These are phyloP conservation scores for Macrolepiota albuminosa DNA, from an alignment of 768 basidiomycete genomes.

Conservation along the genomic window DNA sequence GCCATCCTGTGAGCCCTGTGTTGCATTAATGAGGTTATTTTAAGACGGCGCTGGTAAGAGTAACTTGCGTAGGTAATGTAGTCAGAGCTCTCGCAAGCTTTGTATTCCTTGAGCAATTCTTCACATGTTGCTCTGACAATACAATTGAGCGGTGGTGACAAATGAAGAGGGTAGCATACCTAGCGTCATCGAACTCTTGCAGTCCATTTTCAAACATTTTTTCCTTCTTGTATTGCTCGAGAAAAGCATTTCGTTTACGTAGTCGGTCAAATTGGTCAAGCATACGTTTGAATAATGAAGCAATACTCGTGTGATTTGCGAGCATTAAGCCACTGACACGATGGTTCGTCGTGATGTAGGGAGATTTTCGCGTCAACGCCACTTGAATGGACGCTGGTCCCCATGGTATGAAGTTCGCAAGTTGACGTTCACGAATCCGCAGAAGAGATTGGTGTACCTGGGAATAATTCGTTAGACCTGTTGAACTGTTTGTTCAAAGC, in stretches of 20 bases:
- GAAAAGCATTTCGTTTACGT: conserved; percentile 83
- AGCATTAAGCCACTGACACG: conserved; percentile 98
- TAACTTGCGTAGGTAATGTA: conserved; percentile 71
- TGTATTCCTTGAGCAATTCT: conserved; percentile 89
- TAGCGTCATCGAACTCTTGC: conserved; percentile 97
- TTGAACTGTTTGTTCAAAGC: background rate
- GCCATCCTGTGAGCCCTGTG: conserved; percentile 23
- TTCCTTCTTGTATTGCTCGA: conserved; percentile 98
- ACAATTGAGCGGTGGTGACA: background rate
- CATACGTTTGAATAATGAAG: conserved; percentile 96
- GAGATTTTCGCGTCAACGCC: conserved; percentile 86
- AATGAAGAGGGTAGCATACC: conserved; percentile 39
- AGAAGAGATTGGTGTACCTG: conserved; percentile 97
- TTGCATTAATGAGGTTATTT: background rate
- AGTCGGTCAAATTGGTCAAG: conserved; percentile 91
- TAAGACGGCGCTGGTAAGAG: background rate
- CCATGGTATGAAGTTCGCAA: conserved; percentile 99
- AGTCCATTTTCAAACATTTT: conserved; percentile 90
- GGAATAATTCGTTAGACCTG: background rate
- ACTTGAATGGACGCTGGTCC: conserved; percentile 98
- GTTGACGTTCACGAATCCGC: conserved; percentile 91
- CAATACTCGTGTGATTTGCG: conserved; percentile 98
- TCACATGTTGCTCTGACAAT: conserved; percentile 71
- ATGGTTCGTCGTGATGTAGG: conserved; percentile 84
- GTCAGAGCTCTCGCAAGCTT: conserved; percentile 92